Percentiles rank a stretch among this genome's conserved stretches.
phyloP scores from a whole-genome alignment of 257 asterid genomes.

The Voacanga thouarsii region DNA sequence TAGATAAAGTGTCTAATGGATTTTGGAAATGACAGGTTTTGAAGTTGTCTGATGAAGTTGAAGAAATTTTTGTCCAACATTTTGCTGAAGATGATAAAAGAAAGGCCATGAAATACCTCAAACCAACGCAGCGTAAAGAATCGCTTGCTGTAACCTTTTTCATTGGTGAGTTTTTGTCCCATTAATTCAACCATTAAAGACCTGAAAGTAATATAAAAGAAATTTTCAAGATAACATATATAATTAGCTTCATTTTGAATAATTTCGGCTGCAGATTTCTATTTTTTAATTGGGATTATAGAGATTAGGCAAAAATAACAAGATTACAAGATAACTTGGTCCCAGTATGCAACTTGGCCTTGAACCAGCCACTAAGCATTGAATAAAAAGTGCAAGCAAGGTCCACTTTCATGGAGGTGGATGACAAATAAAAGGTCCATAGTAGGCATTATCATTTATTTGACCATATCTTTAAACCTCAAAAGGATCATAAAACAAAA shows the following conservation, averaged over 20 bases:
- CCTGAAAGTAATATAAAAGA: neutral
- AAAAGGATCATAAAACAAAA: constrained; percentile 9
- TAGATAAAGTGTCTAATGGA: constrained; percentile 4
- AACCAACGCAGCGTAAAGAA: constrained; percentile 70
- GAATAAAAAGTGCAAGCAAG: constrained; percentile 13
- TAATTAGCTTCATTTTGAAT: constrained; percentile 18
- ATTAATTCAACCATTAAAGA: neutral
- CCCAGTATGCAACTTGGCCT: constrained; percentile 30
- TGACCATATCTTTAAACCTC: constrained; percentile 23
- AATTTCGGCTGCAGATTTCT: constrained; percentile 5
- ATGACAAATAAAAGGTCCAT: constrained; percentile 31
- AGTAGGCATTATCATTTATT: constrained; percentile 28
- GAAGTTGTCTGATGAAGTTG: constrained; percentile 83
- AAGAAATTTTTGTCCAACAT: constrained; percentile 65
- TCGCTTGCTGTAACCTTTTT: constrained; percentile 77
- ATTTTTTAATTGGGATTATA: constrained; percentile 6
- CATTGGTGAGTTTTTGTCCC: constrained; percentile 55
- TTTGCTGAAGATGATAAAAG: constrained; percentile 76
- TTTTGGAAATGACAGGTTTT: constrained; percentile 42
- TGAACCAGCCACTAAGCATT: constrained; percentile 44
- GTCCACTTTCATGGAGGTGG: constrained; percentile 44
- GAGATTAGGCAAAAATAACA: neutral
- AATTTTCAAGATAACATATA: constrained; percentile 27
- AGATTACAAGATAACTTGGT: constrained; percentile 10
- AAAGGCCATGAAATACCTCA: constrained; percentile 87